Base-by-base conservation (phyloP, 2,329 filamentous ascomycete species). In the Epichloe brachyelytri region DNA sequence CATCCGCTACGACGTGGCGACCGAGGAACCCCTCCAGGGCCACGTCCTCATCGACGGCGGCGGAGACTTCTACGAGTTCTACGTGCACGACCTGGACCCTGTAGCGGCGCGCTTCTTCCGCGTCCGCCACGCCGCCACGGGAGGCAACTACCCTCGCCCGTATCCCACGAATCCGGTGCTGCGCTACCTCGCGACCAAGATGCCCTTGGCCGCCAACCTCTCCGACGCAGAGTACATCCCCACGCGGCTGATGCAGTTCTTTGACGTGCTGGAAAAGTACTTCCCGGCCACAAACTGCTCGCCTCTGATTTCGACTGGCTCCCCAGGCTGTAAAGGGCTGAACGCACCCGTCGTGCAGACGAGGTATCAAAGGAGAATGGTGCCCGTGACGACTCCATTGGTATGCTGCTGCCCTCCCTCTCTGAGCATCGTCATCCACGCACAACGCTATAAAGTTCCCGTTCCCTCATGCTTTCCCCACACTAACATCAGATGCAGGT, bases 321-420 rank as follows among this genome's bases (percentile, higher is more conserved):
- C 40, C 89, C 1, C 85, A 95, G 66, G 78, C 90, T 1, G 80
- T 93, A 48, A 77, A 79, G 54, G 93, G 0, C 71, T 95, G 57
- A 96, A 97, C 68, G 88, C 86, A 12, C 93, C 93, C 0, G 90
- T 98, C 20, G 94, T 98, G 57, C 94, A 98, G 74, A 98, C 93
- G 33, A 79, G 93, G 55, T 98, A 89, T 67, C 78, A 88, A 69
- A 77, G 93, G 58, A 79, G 82, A 55, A 96, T 88, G 59, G 88
- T 98, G 50, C 86, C 90, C 40, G 93, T 98, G 14, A 78, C 82
- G 4, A 98, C 93, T 4, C 89, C 91, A 50, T 78, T 95, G 65
- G 93, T 95, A 73, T 36, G 46, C 17, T 20, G 11, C 12, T 47
- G 19, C 22, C 45, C 5, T 36, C 11, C n/a, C 19, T 20, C 6